A percentile compares a stretch with the other conserved stretches of the same genome.
Evolutionary conservation across 805 yeast species (phyloP).

Genomic region (Cyberlindnera mississippiensis): DNA sequence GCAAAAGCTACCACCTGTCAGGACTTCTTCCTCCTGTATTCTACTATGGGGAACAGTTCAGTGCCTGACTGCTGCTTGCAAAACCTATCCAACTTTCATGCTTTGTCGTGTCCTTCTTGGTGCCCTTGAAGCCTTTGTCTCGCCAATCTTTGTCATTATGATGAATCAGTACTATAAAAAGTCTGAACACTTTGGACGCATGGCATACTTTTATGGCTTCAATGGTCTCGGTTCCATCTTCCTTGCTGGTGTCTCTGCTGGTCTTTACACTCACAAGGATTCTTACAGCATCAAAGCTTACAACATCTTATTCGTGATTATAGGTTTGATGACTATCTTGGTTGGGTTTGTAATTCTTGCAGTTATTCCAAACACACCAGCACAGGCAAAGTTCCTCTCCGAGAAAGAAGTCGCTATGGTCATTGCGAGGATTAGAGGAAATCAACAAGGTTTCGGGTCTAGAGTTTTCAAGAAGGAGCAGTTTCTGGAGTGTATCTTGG

Average conservation of each 20-base stretch:
- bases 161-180: neutral
- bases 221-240: neutral
- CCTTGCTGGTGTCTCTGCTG: neutral
- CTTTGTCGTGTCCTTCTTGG: neutral
- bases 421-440: neutral
- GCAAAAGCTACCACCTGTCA: neutral
- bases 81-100: neutral
- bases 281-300: neutral
- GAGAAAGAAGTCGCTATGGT: neutral
- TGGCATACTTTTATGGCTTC: neutral
- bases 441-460: neutral
- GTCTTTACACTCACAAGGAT: neutral
- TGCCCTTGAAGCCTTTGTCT: neutral
- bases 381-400: neutral
- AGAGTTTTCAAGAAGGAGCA: neutral
- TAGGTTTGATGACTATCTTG: neutral
- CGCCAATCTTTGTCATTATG: neutral
- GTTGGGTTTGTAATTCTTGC: neutral
- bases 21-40: neutral
- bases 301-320: neutral
- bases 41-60: neutral
- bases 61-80: neutral
- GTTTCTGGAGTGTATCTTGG: neutral
- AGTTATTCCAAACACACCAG: neutral
- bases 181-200: neutral